Conservation (phyloP, 2,329 filamentous ascomycete genomes). For the Aphanocladium album region DNA sequence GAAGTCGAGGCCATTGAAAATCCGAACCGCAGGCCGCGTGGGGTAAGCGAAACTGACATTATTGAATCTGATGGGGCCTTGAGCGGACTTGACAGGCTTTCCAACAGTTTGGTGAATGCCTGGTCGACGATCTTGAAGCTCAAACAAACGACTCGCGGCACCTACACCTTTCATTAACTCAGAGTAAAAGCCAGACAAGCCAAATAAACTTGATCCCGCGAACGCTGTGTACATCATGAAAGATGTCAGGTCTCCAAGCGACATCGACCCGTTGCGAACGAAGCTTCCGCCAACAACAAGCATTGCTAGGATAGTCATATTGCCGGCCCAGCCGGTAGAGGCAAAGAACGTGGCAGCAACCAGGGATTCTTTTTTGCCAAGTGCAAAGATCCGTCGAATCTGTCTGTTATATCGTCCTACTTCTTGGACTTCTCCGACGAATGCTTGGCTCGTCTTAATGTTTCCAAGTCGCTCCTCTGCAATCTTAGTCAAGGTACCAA, state of each 20-base stretch:
- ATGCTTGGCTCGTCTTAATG: slow-evolving; percentile 93
- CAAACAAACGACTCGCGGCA: slow-evolving; percentile 91
- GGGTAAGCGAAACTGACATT: slow-evolving; percentile 88
- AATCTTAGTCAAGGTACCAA: slow-evolving; percentile 91
- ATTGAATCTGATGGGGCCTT: slow-evolving; percentile 82
- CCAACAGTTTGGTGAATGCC: slow-evolving; percentile 86
- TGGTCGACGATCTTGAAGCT: slow-evolving; percentile 85
- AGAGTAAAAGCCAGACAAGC: slow-evolving; percentile 92
- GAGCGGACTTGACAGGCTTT: slow-evolving; percentile 70
- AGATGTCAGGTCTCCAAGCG: slow-evolving; percentile 85
- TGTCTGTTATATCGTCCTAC: slow-evolving; percentile 87
- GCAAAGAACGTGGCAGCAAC: slow-evolving; percentile 88
- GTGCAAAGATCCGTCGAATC: slow-evolving; percentile 82
- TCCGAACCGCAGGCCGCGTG: slow-evolving; percentile 82
- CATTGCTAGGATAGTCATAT: slow-evolving; percentile 90
- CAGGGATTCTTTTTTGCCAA: slow-evolving; percentile 81
- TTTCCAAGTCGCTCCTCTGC: slow-evolving; percentile 97
- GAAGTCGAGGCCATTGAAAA: slow-evolving; percentile 86
- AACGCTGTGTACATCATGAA: slow-evolving; percentile 99
- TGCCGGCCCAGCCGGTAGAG: slow-evolving; percentile 84
- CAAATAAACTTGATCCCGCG: slow-evolving; percentile 80
- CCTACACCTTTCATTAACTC: slow-evolving; percentile 99
- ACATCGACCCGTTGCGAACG: slow-evolving; percentile 80
- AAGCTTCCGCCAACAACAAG: slow-evolving; percentile 87
- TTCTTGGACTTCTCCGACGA: slow-evolving; percentile 88